Evolutionary conservation across 495 filamentous ascomycete genomes (phyloP).

Genomic region (Aspergillus sclerotiicarbonarius): DNA sequence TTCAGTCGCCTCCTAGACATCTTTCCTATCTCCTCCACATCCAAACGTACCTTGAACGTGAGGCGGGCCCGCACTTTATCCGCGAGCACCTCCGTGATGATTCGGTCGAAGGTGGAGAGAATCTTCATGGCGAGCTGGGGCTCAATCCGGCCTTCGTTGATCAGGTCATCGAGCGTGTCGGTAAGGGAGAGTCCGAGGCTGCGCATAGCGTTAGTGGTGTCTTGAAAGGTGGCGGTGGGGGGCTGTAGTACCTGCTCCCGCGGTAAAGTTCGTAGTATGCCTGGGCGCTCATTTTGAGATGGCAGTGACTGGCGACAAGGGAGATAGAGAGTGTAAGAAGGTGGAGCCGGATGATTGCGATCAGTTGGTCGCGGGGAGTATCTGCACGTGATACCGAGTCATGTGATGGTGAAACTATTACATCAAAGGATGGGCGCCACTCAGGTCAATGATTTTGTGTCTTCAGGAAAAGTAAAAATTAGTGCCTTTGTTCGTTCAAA

Average conservation of each 20-base stretch:
- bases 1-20: not conserved
- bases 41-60: constrained; percentile 81
- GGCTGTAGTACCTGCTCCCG: constrained; percentile 74
- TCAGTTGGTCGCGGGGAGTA: constrained; percentile 9
- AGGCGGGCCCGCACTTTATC: constrained; percentile 89
- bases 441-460: not conserved
- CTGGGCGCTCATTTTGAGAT: constrained; percentile 34
- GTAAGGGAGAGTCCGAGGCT: constrained; percentile 90
- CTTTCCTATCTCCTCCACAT: no score
- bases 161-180: constrained; percentile 94
- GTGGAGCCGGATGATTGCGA: constrained; percentile 22
- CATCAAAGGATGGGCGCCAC: not conserved
- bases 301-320: constrained; percentile 7
- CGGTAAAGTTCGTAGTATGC: constrained; percentile 94
- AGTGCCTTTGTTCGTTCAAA: not conserved
- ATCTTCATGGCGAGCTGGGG: constrained; percentile 99
- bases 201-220: constrained; percentile 15
- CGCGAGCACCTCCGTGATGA: constrained; percentile 81
- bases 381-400: constrained; percentile 18
- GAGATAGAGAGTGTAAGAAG: constrained; percentile 11
- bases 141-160: constrained; percentile 88
- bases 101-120: constrained; percentile 84
- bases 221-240: not conserved
- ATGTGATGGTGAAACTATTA: not conserved
- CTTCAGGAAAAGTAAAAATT: not conserved